These are phyloP conservation scores for Phytophthora pseudosyringae DNA, from an alignment of 352 stramenopile genomes.

Conservation along the genomic window DNA sequence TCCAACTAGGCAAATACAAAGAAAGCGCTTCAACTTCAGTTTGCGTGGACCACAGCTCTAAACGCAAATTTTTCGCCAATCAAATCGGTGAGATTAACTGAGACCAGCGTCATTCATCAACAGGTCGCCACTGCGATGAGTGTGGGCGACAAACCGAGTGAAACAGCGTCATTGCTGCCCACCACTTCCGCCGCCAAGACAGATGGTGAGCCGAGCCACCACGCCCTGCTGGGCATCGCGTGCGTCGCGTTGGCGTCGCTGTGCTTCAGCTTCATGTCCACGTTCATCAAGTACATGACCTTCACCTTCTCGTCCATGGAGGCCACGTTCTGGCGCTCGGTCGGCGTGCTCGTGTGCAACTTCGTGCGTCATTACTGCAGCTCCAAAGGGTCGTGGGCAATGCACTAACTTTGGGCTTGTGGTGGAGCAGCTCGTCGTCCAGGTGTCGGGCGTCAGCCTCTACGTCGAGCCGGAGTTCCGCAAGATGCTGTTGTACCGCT, in stretches of 20 bases:
- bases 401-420: neutral
- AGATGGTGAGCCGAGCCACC: constrained; percentile 28
- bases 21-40: neutral
- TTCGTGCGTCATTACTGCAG: constrained; percentile 40
- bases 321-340: constrained; percentile 74
- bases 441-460: constrained; percentile 36
- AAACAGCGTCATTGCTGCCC: constrained; percentile 24
- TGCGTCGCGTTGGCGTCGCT: constrained; percentile 68
- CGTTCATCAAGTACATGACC: constrained; percentile 76
- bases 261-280: constrained; percentile 83
- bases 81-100: constrained; percentile 3
- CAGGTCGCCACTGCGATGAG: constrained; percentile 8
- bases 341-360: constrained; percentile 61
- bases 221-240: constrained; percentile 61
- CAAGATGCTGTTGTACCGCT: constrained; percentile 59
- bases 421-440: constrained; percentile 16
- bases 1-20: too few relatives aligned
- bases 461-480: constrained; percentile 45
- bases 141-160: constrained; percentile 7
- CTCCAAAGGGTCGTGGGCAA: neutral
- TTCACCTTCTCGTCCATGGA: constrained; percentile 79
- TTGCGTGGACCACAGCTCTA: neutral
- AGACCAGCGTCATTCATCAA: constrained; percentile 1
- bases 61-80: neutral
- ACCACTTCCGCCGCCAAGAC: constrained; percentile 13